Conservation (phyloP, 2,329 filamentous ascomycete species). For the Arthrobotrys conoides region DNA sequence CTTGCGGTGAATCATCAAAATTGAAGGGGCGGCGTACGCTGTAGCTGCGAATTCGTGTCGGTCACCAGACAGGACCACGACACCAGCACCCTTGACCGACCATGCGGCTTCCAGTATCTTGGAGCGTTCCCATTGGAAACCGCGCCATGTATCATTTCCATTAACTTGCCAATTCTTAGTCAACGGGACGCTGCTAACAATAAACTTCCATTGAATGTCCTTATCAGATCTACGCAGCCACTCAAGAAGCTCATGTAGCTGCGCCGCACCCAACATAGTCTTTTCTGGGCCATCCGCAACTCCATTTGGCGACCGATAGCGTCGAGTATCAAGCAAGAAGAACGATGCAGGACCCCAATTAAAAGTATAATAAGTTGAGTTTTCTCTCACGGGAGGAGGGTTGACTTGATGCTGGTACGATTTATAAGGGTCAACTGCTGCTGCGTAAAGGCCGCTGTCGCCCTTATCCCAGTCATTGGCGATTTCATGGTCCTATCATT, state of each 20-base stretch:
- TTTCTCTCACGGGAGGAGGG: constrained; percentile 77
- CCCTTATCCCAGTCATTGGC: constrained; percentile 92
- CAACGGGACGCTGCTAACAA: constrained; percentile 91
- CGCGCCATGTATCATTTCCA: constrained; percentile 88
- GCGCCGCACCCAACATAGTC: constrained; percentile 86
- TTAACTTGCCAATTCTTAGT: constrained; percentile 96
- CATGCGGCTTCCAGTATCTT: constrained; percentile 91
- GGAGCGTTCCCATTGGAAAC: constrained; percentile 84
- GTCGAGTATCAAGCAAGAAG: constrained; percentile 93
- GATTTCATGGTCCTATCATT: constrained; percentile 85
- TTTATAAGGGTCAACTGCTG: constrained; percentile 85
- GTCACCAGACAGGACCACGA: constrained; percentile 89
- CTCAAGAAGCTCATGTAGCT: constrained; percentile 82
- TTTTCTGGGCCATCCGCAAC: constrained; percentile 77
- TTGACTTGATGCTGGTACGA: constrained; percentile 89
- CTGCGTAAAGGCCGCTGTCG: constrained; percentile 81
- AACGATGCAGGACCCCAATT: constrained; percentile 90
- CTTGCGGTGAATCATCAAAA: constrained; percentile 48
- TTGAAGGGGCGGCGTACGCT: constrained; percentile 71
- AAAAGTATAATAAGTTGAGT: constrained; percentile 89
- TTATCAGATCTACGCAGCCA: constrained; percentile 82
- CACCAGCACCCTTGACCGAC: constrained; percentile 80
- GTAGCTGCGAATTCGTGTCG: constrained; percentile 98
- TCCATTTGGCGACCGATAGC: constrained; percentile 75
- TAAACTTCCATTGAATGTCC: constrained; percentile 87